A percentile compares a stretch with the other conserved stretches of the same genome.
These are phyloP conservation scores for Cladosporium austrohemisphaericum DNA, from an alignment of 2,329 filamentous ascomycete species.

Conservation along the genomic window DNA sequence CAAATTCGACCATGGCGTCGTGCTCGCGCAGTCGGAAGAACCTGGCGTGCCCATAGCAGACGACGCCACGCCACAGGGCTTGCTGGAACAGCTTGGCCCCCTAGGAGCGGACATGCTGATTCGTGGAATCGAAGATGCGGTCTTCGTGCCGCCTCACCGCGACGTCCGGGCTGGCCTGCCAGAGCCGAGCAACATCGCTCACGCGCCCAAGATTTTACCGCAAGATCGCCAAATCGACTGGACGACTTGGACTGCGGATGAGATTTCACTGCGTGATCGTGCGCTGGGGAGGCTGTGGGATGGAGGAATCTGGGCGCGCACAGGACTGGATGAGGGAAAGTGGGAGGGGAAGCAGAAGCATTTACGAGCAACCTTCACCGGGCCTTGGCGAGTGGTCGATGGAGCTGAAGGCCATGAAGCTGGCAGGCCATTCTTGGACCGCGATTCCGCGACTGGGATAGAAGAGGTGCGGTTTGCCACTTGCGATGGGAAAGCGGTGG, in stretches of 20 bases:
- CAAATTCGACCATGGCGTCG: slow-evolving; percentile 72
- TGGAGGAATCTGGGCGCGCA: background rate
- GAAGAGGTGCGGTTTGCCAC: slow-evolving; percentile 19
- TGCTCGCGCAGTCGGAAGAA: slow-evolving; percentile 58
- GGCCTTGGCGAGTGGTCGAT: slow-evolving; percentile 21
- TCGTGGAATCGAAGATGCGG: slow-evolving; percentile 55
- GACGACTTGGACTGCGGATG: slow-evolving; percentile 49
- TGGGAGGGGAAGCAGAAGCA: background rate
- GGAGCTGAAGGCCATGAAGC: background rate
- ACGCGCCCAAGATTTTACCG: slow-evolving; percentile 71
- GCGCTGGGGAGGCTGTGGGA: slow-evolving; percentile 68
- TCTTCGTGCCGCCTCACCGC: slow-evolving; percentile 53
- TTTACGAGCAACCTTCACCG: slow-evolving; percentile 23
- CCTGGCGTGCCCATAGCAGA: slow-evolving; percentile 52
- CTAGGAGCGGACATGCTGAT: slow-evolving; percentile 70
- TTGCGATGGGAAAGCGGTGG: slow-evolving; percentile 20
- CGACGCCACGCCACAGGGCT: slow-evolving; percentile 45
- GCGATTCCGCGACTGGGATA: background rate
- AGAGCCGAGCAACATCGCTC: slow-evolving; percentile 34
- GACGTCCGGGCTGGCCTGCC: slow-evolving; percentile 15
- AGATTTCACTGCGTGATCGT: slow-evolving; percentile 54
- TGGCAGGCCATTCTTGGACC: slow-evolving; percentile 1
- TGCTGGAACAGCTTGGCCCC: slow-evolving; percentile 56
- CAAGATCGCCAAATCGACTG: slow-evolving; percentile 63
- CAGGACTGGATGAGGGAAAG: slow-evolving; percentile 21